A percentile compares a stretch with the other conserved stretches of the same genome.
These are phyloP conservation scores for Ganoderma lingzhi DNA, from an alignment of 1,284 basidiomycete genomes.

Conservation along the genomic window DNA sequence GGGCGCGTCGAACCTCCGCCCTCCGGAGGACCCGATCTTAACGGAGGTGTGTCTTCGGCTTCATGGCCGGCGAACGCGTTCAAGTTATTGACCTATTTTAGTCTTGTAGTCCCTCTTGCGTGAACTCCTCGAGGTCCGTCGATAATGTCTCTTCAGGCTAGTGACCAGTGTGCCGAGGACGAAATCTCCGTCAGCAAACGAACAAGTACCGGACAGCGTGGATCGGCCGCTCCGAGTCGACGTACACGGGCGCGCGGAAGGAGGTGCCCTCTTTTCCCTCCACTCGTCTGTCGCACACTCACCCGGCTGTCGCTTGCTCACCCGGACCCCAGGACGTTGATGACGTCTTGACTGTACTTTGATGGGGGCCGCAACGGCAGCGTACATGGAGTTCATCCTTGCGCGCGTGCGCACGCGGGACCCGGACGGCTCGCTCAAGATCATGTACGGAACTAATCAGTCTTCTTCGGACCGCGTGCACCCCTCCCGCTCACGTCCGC, in stretches of 20 bases:
- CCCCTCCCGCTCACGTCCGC: neutral
- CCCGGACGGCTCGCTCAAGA: conserved; percentile 88
- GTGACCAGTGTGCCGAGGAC: too few relatives aligned
- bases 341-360: too few relatives aligned
- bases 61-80: neutral
- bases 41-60: conserved; percentile 54
- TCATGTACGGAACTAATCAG: conserved; percentile 63
- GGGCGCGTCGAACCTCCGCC: conserved; percentile 59
- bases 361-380: conserved; percentile 48
- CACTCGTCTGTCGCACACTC: neutral
- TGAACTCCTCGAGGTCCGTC: conserved; percentile 58
- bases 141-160: neutral
- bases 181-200: conserved; percentile 63
- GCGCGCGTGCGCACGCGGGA: conserved; percentile 83
- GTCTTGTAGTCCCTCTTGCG: conserved; percentile 57
- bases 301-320: too few relatives aligned
- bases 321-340: too few relatives aligned
- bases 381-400: conserved; percentile 92
- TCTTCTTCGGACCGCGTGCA: neutral
- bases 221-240: conserved; percentile 83
- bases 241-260: conserved; percentile 92
- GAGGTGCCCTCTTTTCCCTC: conserved; percentile 60
- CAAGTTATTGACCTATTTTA: neutral
- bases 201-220: conserved; percentile 88
- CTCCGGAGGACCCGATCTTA: conserved; percentile 66